A percentile compares a stretch with the other conserved stretches of the same genome.
Conservation (phyloP, 805 yeast species). For the Kockiozyma suomiensis region DNA sequence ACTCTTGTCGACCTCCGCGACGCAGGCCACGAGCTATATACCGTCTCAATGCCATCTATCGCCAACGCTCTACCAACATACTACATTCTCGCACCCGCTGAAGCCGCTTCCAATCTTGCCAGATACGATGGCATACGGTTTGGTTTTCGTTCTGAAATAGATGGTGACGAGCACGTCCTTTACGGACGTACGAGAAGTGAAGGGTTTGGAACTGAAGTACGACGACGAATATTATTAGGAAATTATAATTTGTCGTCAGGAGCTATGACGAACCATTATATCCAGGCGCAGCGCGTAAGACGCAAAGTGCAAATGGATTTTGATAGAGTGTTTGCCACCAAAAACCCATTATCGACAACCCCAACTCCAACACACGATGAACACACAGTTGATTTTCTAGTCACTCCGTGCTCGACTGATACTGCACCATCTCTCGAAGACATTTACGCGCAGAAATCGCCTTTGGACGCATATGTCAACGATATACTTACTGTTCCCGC, state of each 20-base stretch:
- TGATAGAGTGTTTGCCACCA: conserved; percentile 59
- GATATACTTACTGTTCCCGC: conserved; percentile 90
- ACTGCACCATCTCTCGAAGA: conserved; percentile 59
- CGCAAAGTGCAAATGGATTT: conserved; percentile 63
- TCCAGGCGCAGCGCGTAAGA: conserved; percentile 73
- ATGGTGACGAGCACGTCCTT: conserved; percentile 43
- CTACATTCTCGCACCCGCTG: conserved; percentile 87
- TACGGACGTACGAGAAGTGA: conserved; percentile 61
- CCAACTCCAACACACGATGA: conserved; percentile 32
- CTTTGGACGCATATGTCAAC: conserved; percentile 66
- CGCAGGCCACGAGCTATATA: conserved; percentile 56
- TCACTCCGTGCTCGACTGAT: conserved; percentile 69
- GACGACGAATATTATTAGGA: conserved; percentile 80
- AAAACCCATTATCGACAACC: conserved; percentile 47
- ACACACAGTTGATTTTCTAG: conserved; percentile 63
- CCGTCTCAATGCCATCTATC: conserved; percentile 72
- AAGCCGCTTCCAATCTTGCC: conserved; percentile 89
- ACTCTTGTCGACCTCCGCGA: conserved; percentile 50
- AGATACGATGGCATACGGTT: conserved; percentile 89
- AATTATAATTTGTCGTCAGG: conserved; percentile 81
- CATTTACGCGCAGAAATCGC: conserved; percentile 44
- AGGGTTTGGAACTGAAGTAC: conserved; percentile 82
- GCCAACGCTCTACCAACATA: conserved; percentile 73
- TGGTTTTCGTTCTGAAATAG: conserved; percentile 56
- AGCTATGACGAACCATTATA: conserved; percentile 69